Evolutionary conservation across 306 rosid genomes (phyloP), one percentile per base, ranked within the genome.

Genomic region (Cucurbita argyrosperma): DNA sequence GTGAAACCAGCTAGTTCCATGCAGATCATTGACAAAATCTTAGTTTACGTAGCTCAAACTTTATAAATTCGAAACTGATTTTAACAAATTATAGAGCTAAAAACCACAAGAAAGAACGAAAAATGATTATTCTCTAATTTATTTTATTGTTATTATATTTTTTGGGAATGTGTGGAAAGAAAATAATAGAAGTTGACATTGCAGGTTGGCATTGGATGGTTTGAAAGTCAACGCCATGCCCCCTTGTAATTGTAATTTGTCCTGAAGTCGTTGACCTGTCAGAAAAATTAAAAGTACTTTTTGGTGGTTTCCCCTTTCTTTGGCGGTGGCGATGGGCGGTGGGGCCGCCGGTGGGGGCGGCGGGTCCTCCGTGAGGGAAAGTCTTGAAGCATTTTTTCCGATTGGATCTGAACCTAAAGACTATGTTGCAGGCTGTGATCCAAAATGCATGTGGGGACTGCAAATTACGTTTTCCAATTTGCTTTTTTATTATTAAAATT

Each of bases 211-310:
- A 50, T 30, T 30, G 18, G 54, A 14, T 14, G 18, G 54, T 18
- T 68, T 21, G n/a, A 68, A 12, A 68, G 73, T 68, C 73, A 68
- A 68, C 42, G 14, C 57, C 19, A 68, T 10, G 39, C 6, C 7
- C 6, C 7, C 40, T 15, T 61, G 71, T 40, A 40, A 64, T 23
- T 68, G 73, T 46, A 2, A 68, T 46, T 46, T 68, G 73, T 68
- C 56, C 73, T 23, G 40, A 45, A 45, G 73, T 19, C 73, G 73
- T 68, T 68, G 73, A 68, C 73, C 6, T 68, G 73, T 68, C 73
- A 68, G 73, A 26, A 68, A 26, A 68, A 23, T 68, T 47, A 23
- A 23, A 23, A 47, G 57, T 66, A 42, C 13, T 23, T 50, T 68
- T 68, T 67, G 73, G 54, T 46, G 11, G 5, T 67, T 45, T 67